Conservation (phyloP, 768 basidiomycete species). For the Hydnomerulius pinastri region DNA sequence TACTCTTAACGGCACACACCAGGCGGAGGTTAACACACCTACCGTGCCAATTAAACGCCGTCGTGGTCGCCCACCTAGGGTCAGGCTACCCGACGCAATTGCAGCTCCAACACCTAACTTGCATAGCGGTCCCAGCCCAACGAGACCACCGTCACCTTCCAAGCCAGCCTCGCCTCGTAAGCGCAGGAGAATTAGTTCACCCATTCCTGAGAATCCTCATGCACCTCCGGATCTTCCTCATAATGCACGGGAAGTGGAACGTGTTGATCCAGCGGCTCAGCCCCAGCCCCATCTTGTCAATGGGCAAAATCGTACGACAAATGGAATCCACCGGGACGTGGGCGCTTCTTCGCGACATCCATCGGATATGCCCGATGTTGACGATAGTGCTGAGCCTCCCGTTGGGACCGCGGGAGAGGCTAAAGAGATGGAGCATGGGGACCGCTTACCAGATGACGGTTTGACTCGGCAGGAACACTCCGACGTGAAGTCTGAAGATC, state of each 20-base stretch:
- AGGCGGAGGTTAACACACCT: conserved; percentile 6
- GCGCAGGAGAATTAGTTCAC: conserved; percentile 45
- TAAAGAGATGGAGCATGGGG: background rate
- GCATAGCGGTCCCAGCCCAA: conserved; percentile 1
- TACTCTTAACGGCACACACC: background rate
- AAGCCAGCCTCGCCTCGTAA: conserved; percentile 39
- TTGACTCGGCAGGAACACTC: conserved; percentile 11
- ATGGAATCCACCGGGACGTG: conserved; percentile 13
- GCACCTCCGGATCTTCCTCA: conserved; percentile 6
- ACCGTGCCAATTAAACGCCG: conserved; percentile 31
- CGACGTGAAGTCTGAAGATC: conserved; percentile 54
- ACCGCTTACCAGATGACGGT: conserved; percentile 1
- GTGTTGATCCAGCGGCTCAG: conserved; percentile 6
- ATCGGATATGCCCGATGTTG: background rate
- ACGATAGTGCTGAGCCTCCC: background rate
- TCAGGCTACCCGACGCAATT: conserved; percentile 14
- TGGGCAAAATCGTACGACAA: conserved; percentile 16
- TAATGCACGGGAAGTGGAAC: conserved; percentile 4
- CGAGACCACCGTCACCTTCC: conserved; percentile 12
- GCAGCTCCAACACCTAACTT: background rate
- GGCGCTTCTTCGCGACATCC: background rate
- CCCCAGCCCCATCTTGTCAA: conserved; percentile 9
- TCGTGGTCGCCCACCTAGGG: conserved; percentile 34
- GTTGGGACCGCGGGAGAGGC: conserved; percentile 1
- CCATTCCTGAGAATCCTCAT: conserved; percentile 26